Conservation (phyloP, 495 filamentous ascomycete species). For the Aspergillus mulundensis region DNA sequence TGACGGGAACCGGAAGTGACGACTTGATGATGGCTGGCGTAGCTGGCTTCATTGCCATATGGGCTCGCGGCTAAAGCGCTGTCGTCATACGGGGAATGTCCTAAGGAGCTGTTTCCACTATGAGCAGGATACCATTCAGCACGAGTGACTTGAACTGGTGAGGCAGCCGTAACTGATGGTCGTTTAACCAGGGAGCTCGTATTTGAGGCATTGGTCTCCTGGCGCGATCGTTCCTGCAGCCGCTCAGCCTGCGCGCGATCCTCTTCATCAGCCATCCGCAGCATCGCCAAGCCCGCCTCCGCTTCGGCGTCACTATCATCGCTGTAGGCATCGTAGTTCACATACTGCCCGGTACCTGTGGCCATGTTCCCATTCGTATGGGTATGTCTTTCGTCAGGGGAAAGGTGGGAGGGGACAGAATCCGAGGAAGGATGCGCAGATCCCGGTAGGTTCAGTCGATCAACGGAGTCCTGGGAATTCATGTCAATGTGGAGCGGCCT, state of each 20-base stretch:
- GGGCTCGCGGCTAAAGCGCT: conserved; percentile 24
- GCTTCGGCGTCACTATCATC: conserved; percentile 90
- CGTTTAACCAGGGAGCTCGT: conserved; percentile 31
- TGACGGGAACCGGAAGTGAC: conserved; percentile 30
- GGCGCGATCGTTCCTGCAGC: conserved; percentile 51
- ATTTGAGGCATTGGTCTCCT: conserved; percentile 41
- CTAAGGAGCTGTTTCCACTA: conserved; percentile 68
- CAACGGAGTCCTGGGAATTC: conserved; percentile 14
- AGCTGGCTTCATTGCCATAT: conserved; percentile 16
- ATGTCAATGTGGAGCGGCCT: conserved; percentile 15
- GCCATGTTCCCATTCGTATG: conserved; percentile 50
- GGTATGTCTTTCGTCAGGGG: conserved; percentile 42
- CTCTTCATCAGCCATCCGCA: conserved; percentile 82
- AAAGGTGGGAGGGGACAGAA: conserved; percentile 11
- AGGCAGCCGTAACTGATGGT: conserved; percentile 19
- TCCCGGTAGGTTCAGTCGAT: background rate
- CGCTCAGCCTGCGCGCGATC: conserved; percentile 52
- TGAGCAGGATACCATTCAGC: conserved; percentile 69
- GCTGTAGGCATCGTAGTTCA: conserved; percentile 53
- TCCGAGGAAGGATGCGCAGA: background rate
- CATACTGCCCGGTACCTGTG: conserved; percentile 39
- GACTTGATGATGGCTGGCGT: conserved; percentile 11
- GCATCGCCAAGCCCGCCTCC: conserved; percentile 75
- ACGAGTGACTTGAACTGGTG: conserved; percentile 54
- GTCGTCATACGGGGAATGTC: conserved; percentile 68